Evolutionary conservation across 1,284 basidiomycete species (phyloP), one percentile per base, ranked within the genome.

Genomic region (Mycena sp.): DNA sequence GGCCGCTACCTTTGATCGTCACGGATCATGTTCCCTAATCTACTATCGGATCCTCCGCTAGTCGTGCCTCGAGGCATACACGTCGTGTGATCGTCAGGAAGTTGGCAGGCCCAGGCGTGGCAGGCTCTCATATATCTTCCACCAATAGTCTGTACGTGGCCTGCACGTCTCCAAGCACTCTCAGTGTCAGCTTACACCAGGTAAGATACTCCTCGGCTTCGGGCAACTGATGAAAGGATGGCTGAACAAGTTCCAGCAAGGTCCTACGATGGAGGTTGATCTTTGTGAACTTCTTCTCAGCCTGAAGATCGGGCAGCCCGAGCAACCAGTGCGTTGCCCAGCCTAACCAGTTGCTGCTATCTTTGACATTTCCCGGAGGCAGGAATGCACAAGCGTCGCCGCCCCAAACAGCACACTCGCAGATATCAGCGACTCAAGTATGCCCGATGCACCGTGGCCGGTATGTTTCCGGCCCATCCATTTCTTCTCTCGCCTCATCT

Each of bases 71-170:
- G 58, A 60, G 58, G 65, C 60, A 12, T 63, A 14, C 57, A 50
- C 32, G 65, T 61, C 62, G 38, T 61, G 57, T 67, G 61, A 67
- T 67, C 52, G 52, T 26, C 40, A 38, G 61, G 41, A 56, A 30
- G 53, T 38, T 41, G 55, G 51, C 44, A 51, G 65, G 57, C 14
- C 28, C 35, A 48, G 46, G 53, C 63, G 63, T 65, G 63, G n/a
- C 38, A 17, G 17, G 17, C 35, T 46, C 44, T 60, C 51, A 61
- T 64, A 67, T 55, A 51, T 25, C 45, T 62, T 26, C 35, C 37
- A 40, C 48, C 45, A 17, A 37, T 16, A n/a, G 11, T 45, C 25
- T 40, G 9, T 14, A 35, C 26, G 7, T n/a, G 21, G 9, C 41
- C 2, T 38, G 4, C 55, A 14, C 32, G 5, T 21, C 19, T 46